Conservation (phyloP, 2,329 filamentous ascomycete species). For the Celoporthe dispersa region DNA sequence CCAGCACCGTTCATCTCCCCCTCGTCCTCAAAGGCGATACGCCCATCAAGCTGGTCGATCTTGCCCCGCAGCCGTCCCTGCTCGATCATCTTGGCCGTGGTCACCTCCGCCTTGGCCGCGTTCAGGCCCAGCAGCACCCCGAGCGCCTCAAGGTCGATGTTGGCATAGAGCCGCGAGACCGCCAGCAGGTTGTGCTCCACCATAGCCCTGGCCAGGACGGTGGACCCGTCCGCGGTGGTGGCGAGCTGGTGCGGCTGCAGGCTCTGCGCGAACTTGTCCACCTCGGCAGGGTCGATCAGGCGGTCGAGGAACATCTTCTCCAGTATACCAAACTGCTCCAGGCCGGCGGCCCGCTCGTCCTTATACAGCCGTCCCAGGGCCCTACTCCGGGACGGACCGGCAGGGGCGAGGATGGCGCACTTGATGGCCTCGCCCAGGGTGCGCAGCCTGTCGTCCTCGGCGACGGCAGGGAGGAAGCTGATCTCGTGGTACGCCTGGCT, state of each 20-base stretch:
- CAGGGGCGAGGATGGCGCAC: conserved; percentile 89
- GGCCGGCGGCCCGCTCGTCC: conserved; percentile 78
- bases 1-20: conserved; percentile 67
- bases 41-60: conserved; percentile 90
- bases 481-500: conserved; percentile 87
- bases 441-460: conserved; percentile 82
- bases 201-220: conserved; percentile 89
- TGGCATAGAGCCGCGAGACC: conserved; percentile 77
- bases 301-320: conserved; percentile 98
- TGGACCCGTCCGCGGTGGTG: conserved; percentile 85
- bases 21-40: conserved; percentile 83
- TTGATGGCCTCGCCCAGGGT: conserved; percentile 87
- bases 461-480: conserved; percentile 76
- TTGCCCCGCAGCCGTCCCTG: conserved; percentile 84
- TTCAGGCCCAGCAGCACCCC: conserved; percentile 78
- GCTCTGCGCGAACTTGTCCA: conserved; percentile 80
- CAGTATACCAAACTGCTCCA: conserved; percentile 83
- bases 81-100: conserved; percentile 94
- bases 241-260: conserved; percentile 89
- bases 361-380: conserved; percentile 87
- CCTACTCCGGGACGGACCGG: conserved; percentile 81
- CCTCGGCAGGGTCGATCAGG: conserved; percentile 79
- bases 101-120: conserved; percentile 82
- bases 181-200: conserved; percentile 95
- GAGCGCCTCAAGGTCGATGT: conserved; percentile 76